Evolutionary conservation across 2,329 filamentous ascomycete species (phyloP).

Genomic region (Colletotrichum orbiculare): DNA sequence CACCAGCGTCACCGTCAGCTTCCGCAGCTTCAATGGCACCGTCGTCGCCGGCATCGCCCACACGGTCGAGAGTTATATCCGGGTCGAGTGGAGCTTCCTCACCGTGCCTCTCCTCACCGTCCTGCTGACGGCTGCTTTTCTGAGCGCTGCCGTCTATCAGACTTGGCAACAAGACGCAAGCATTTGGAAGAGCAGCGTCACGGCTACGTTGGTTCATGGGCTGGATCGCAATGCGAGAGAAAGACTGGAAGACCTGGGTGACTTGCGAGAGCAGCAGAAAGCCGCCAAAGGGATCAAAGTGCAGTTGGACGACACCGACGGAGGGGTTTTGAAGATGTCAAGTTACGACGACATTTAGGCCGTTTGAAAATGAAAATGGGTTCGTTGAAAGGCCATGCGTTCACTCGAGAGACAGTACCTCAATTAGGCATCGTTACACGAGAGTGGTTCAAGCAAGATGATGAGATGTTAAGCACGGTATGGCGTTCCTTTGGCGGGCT

Average conservation of each 20-base stretch:
- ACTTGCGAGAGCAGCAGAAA: constrained; percentile 40
- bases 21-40: constrained; percentile 44
- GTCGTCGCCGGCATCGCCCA: constrained; percentile 44
- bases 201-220: constrained; percentile 49
- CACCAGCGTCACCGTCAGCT: constrained; percentile 48
- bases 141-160: constrained; percentile 42
- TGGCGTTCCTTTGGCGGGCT: too few species aligned
- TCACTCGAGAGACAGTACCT: too few species aligned
- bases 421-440: too few species aligned
- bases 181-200: constrained; percentile 49
- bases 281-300: constrained; percentile 43
- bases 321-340: constrained; percentile 29
- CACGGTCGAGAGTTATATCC: constrained; percentile 45
- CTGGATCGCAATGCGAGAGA: constrained; percentile 44
- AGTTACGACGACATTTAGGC: constrained; percentile 21
- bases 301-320: constrained; percentile 40
- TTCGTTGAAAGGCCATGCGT: not conserved
- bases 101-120: constrained; percentile 46
- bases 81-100: constrained; percentile 50
- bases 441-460: too few species aligned
- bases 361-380: not conserved
- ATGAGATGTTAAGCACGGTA: too few species aligned
- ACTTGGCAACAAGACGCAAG: constrained; percentile 41
- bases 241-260: constrained; percentile 38
- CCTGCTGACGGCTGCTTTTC: constrained; percentile 43